Conservation (phyloP, 208 protist species). For the Lotmaria passim region DNA sequence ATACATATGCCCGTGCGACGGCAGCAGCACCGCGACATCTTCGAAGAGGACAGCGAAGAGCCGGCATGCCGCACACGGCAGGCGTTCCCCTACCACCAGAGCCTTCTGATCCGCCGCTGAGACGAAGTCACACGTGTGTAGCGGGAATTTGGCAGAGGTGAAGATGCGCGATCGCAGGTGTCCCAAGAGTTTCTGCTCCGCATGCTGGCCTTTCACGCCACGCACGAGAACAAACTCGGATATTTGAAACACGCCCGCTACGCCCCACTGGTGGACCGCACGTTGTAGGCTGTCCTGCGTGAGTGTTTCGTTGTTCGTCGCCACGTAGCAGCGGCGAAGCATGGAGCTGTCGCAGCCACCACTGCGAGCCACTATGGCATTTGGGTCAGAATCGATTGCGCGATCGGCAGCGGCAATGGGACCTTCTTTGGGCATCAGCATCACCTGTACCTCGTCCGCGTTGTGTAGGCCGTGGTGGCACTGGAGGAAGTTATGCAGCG, state of each 20-base stretch:
- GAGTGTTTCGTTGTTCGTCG: constrained; percentile 55
- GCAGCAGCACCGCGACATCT: constrained; percentile 36
- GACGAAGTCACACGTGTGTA: not conserved
- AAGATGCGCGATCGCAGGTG: constrained; percentile 28
- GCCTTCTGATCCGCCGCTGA: constrained; percentile 28
- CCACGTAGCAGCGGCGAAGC: constrained; percentile 45
- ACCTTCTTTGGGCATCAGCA: constrained; percentile 48
- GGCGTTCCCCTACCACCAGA: constrained; percentile 46
- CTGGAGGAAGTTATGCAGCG: constrained; percentile 61
- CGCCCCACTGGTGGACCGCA: constrained; percentile 38
- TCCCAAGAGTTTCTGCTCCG: constrained; percentile 55
- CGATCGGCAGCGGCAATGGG: constrained; percentile 35
- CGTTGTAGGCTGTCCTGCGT: constrained; percentile 23
- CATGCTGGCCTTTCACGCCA: constrained; percentile 42
- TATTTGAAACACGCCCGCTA: constrained; percentile 46
- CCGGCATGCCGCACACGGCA: constrained; percentile 49
- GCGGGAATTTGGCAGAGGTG: not conserved
- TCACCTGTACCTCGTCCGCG: constrained; percentile 60
- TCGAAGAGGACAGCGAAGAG: constrained; percentile 43
- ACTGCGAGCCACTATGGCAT: not conserved
- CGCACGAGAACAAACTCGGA: constrained; percentile 38
- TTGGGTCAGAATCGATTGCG: not conserved
- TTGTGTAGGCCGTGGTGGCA: constrained; percentile 49
- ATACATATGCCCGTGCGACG: constrained; percentile 58
- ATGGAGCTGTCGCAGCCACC: not conserved